Conservation (phyloP, 345 rosid species). For the Salix purpurea region DNA sequence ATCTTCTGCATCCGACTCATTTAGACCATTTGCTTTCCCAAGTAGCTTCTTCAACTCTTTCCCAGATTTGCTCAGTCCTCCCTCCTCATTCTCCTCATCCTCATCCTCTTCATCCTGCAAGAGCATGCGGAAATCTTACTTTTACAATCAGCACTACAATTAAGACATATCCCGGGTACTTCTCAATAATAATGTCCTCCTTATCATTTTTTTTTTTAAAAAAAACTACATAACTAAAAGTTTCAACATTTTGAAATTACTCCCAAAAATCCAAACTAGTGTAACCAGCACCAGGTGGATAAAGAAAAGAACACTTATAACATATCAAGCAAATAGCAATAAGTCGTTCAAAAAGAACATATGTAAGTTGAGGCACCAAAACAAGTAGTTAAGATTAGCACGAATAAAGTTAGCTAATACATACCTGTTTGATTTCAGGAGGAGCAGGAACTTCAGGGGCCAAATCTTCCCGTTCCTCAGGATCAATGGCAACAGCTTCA, state of each 20-base stretch:
- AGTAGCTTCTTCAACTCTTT: slow-evolving; percentile 91
- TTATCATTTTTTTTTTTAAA: not conserved
- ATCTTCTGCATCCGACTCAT: slow-evolving; percentile 80
- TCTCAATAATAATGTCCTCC: not conserved
- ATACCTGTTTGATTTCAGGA: slow-evolving; percentile 90
- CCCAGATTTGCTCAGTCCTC: slow-evolving; percentile 89
- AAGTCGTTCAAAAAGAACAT: not conserved
- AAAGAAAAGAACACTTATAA: not conserved
- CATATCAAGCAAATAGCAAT: not conserved
- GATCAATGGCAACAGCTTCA: slow-evolving; percentile 90
- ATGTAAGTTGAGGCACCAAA: not conserved
- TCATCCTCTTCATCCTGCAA: slow-evolving; percentile 85
- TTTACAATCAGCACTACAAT: not conserved
- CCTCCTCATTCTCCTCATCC: slow-evolving; percentile 80
- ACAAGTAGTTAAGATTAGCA: not conserved
- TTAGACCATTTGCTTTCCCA: slow-evolving; percentile 58
- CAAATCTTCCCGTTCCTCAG: slow-evolving; percentile 89
- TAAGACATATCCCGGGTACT: not conserved
- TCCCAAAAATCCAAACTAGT: not conserved
- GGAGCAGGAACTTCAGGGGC: slow-evolving; percentile 95
- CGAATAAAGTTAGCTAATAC: not conserved
- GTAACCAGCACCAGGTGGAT: not conserved
- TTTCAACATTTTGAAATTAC: not conserved
- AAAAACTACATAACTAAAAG: not conserved
- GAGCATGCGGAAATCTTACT: not conserved